Base-by-base conservation (phyloP, 495 filamentous ascomycete genomes). In the Xanthoparmelia taractica region DNA sequence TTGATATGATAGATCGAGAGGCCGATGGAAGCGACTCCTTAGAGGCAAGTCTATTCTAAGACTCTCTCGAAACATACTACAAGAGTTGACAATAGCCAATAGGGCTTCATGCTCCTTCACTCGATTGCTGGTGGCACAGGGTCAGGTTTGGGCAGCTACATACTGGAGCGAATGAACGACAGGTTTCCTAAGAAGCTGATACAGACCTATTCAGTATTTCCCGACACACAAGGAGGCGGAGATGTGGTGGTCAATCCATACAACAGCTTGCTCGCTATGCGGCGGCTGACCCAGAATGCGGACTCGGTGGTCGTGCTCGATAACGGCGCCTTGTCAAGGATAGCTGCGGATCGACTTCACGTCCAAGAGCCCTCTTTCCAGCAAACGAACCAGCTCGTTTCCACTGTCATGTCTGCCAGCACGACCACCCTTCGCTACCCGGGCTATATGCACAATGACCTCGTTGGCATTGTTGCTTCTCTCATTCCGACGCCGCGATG, bases 1-100 rank as follows among this genome's bases (percentile, higher is more conserved):
- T 97, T 80, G 94, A 98, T 73, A 98, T 98, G 92, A 97, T 98
- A 68, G 95, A 98, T 74, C 88, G 94, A 61, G 94, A 98, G 74
- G 94, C 94, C 23, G 94, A 98, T 74, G 94, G 94, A 27, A 97
- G 92, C 76, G 94, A 98, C 72, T 96, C 92, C 41, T 79, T 98
- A 29, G 94, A 98, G 80, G 89, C 91, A 74, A 37, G 68, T 45
- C 45, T 33, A 55, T 45, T 23, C 20, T 31, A 55, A 43, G 27
- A n/a, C 29, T 33, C n/a, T 5, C 5, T 47, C 59, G 37, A 43
- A 38, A 40, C 20, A 56, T n/a, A 6, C 59, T 34, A 31, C 8
- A 29, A 60, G 8, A 54, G 23, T 47, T 43, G 48, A 57, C 34
- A 31, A 11, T 18, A 41, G 36, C 12, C 41, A 18, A 57, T 64